Conservation (phyloP, 441 rosid species). For the Melastoma candidum region DNA sequence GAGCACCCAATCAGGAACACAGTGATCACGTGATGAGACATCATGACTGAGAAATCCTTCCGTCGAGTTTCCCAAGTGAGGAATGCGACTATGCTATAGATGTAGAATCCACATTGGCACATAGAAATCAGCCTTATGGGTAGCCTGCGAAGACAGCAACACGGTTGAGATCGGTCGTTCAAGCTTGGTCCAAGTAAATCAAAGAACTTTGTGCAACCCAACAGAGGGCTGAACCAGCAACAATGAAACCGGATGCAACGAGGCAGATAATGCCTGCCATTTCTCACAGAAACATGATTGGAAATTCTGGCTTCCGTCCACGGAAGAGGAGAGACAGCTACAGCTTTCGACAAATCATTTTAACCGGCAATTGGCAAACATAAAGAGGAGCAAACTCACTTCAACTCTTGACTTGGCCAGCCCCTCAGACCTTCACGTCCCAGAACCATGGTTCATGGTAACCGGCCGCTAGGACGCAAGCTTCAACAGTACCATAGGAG, state of each 20-base stretch:
- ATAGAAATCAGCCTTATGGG: conserved; percentile 11
- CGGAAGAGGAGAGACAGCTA: no score
- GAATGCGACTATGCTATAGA: conserved; percentile 12
- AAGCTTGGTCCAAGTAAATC: neutral
- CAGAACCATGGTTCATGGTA: conserved; percentile 17
- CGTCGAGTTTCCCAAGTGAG: conserved; percentile 19
- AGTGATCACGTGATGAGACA: conserved; percentile 13
- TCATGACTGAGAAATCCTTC: conserved; percentile 8
- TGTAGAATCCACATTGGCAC: conserved; percentile 17
- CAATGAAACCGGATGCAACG: no score
- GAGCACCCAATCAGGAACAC: conserved; percentile 11
- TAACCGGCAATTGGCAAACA: no score
- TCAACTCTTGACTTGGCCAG: conserved; percentile 14
- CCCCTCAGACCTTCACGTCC: conserved; percentile 5
- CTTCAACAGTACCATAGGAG: conserved; percentile 3
- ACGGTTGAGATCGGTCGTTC: neutral
- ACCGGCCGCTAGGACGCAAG: neutral
- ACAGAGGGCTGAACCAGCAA: no score
- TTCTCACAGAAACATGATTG: no score
- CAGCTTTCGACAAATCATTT: no score
- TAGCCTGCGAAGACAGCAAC: conserved; percentile 2
- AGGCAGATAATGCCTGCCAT: no score
- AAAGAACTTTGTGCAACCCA: no score
- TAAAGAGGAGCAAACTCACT: conserved; percentile 1
- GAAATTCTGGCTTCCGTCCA: no score